These are phyloP conservation scores for Phytophthora aleatoria DNA, from an alignment of 352 stramenopile species.

Conservation along the genomic window DNA sequence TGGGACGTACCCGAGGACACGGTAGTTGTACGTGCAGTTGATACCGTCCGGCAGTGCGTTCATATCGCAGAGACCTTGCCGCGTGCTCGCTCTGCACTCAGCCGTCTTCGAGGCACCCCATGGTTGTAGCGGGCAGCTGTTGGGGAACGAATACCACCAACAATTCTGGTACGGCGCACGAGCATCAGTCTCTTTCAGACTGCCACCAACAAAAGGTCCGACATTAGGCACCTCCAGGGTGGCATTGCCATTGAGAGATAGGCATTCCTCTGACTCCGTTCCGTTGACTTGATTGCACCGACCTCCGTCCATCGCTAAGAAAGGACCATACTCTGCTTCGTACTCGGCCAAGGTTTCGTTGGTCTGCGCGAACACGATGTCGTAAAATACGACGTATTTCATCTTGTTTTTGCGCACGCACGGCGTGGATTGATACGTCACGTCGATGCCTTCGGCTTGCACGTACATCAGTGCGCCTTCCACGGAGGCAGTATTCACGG, in stretches of 20 bases:
- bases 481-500: slow-evolving; percentile 76
- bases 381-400: slow-evolving; percentile 76
- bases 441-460: slow-evolving; percentile 78
- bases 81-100: slow-evolving; percentile 36
- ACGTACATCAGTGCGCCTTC: slow-evolving; percentile 85
- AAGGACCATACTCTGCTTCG: slow-evolving; percentile 50
- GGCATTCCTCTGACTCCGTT: slow-evolving; percentile 14
- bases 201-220: slow-evolving; percentile 49
- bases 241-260: slow-evolving; percentile 31
- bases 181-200: slow-evolving; percentile 35
- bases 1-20: slow-evolving; percentile 60
- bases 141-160: slow-evolving; percentile 74
- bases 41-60: slow-evolving; percentile 50
- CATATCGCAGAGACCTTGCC: slow-evolving; percentile 44
- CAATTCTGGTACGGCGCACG: slow-evolving; percentile 62
- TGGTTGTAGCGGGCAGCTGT: slow-evolving; percentile 45
- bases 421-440: slow-evolving; percentile 22
- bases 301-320: slow-evolving; percentile 68
- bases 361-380: slow-evolving; percentile 58
- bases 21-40: slow-evolving; percentile 69
- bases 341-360: slow-evolving; percentile 44
- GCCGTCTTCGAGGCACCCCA: slow-evolving; percentile 38
- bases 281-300: slow-evolving; percentile 45
- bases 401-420: slow-evolving; percentile 77
- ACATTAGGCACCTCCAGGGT: slow-evolving; percentile 21